Conservation (phyloP, 177 flowering plant genomes). For the Vitis hybrid region DNA sequence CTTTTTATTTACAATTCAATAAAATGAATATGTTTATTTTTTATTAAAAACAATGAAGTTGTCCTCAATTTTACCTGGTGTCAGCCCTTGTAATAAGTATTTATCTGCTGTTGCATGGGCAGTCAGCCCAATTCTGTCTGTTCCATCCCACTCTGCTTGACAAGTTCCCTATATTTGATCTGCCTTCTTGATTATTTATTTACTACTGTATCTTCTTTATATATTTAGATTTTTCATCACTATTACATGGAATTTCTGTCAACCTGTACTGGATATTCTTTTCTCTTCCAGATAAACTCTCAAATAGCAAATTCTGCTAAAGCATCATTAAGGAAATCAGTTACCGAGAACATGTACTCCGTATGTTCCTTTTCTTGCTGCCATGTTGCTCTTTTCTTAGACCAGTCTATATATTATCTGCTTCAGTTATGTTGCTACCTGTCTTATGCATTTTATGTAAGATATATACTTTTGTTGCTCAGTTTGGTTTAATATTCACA, state of each 20-base stretch:
- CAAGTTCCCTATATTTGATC: no score
- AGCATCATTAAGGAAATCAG: slow-evolving; percentile 65
- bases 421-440: background rate
- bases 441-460: background rate
- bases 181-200: no score
- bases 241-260: background rate
- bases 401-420: background rate
- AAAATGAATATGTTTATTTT: no score
- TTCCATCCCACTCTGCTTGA: no score
- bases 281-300: slow-evolving; percentile 63
- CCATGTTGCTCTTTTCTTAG: background rate
- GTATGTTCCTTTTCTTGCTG: slow-evolving; percentile 46
- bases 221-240: background rate
- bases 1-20: no score
- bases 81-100: no score
- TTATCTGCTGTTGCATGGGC: no score
- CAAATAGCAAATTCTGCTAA: slow-evolving; percentile 78
- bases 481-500: slow-evolving; percentile 20
- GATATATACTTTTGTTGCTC: no score
- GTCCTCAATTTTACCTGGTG: no score
- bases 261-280: background rate
- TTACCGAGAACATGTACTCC: slow-evolving; percentile 91
- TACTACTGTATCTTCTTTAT: no score
- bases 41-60: no score
- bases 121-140: no score